Evolutionary conservation across 1,284 basidiomycete genomes (phyloP).

Genomic region (Cutaneotrichosporon curvatum): DNA sequence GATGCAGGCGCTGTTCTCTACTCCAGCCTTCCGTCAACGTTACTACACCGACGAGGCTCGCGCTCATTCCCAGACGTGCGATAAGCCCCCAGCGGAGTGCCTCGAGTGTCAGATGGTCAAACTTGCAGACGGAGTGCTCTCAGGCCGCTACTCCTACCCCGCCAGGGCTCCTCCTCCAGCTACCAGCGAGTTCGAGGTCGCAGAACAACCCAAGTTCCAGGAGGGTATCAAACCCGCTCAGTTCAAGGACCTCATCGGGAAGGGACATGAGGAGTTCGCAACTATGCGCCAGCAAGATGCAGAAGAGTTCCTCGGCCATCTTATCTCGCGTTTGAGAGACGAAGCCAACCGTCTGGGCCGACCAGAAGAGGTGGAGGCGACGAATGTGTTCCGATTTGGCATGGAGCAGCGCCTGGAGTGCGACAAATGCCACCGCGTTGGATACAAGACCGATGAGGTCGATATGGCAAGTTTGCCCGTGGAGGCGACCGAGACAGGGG

Average conservation of each 20-base stretch:
- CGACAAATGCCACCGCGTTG: conserved; percentile 70
- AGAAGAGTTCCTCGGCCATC: conserved; percentile 85
- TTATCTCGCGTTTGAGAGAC: conserved; percentile 64
- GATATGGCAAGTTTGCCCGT: conserved; percentile 77
- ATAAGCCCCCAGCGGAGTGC: conserved; percentile 68
- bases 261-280: conserved; percentile 87
- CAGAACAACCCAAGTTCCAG: conserved; percentile 58
- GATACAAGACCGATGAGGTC: conserved; percentile 71
- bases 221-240: conserved; percentile 73
- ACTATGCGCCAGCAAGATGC: conserved; percentile 98
- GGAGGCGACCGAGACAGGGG: conserved; percentile 55
- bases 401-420: conserved; percentile 84
- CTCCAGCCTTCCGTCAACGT: conserved; percentile 67
- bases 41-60: conserved; percentile 56
- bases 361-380: conserved; percentile 53
- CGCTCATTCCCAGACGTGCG: conserved; percentile 61
- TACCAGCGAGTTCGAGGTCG: conserved; percentile 31
- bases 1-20: conserved; percentile 76
- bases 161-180: conserved; percentile 39
- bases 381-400: conserved; percentile 69
- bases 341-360: conserved; percentile 54
- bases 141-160: conserved; percentile 79
- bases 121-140: conserved; percentile 83
- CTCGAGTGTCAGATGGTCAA: conserved; percentile 94
- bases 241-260: conserved; percentile 86